A percentile compares a stretch with the other conserved stretches of the same genome.
Conservation (phyloP, 169 alveolate species). For the Blepharisma undulans region DNA sequence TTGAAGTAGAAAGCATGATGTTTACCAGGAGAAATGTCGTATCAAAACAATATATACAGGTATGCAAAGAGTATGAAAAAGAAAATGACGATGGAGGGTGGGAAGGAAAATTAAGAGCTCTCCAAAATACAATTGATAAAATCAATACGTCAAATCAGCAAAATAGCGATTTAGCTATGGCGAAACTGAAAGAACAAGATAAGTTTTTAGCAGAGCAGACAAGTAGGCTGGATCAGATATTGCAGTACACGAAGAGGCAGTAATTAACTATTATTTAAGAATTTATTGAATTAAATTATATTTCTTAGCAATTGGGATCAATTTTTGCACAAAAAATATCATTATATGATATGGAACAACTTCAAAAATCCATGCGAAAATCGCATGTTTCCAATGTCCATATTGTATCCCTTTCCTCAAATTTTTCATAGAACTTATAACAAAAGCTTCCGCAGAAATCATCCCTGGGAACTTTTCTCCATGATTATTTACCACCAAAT, state of each 20-base stretch:
- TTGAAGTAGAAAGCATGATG: slow-evolving; percentile 35
- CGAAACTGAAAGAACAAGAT: background rate
- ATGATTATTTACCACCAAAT: background rate
- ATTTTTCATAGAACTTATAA: background rate
- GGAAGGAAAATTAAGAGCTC: slow-evolving; percentile 32
- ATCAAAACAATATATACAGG: background rate
- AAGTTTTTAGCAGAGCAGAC: background rate
- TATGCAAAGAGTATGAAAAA: background rate
- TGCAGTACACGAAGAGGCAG: background rate
- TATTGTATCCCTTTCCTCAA: background rate
- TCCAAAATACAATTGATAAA: background rate
- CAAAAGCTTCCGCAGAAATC: background rate
- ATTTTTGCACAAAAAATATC: background rate
- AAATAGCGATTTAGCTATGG: background rate
- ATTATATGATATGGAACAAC: background rate
- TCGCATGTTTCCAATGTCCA: slow-evolving; percentile 28
- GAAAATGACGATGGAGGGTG: slow-evolving; percentile 7
- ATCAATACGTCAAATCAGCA: background rate
- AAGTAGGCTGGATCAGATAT: background rate
- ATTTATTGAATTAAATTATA: background rate
- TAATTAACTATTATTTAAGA: background rate
- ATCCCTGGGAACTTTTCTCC: background rate
- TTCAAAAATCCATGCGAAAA: background rate
- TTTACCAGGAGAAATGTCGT: slow-evolving; percentile 7
- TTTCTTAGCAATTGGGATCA: background rate